A percentile compares a stretch with the other conserved stretches of the same genome.
Evolutionary conservation across 306 rosid species (phyloP).

Genomic region (Fragaria nilgerrensis): DNA sequence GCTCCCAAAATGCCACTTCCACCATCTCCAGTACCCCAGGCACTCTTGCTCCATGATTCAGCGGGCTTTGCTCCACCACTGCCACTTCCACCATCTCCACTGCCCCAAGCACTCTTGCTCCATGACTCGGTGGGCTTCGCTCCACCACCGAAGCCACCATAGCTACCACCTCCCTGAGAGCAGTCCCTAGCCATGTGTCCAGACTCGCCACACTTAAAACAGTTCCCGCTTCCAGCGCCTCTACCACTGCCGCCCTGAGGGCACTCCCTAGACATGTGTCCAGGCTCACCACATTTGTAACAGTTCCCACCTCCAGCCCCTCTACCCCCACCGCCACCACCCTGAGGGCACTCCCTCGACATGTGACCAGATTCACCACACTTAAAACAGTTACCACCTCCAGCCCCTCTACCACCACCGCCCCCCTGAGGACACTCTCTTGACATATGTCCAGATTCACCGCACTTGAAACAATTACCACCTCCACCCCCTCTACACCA

Average conservation of each 20-base stretch:
- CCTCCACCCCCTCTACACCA: background rate
- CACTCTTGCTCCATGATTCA: slow-evolving; percentile 6
- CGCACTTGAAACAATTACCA: background rate
- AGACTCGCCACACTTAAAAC: slow-evolving; percentile 1
- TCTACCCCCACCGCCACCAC: background rate
- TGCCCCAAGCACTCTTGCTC: slow-evolving; percentile 2
- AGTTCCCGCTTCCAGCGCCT: slow-evolving; percentile 4
- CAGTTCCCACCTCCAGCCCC: background rate
- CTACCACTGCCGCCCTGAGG: slow-evolving; percentile 7
- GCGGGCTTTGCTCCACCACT: background rate
- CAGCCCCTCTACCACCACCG: slow-evolving; percentile 34
- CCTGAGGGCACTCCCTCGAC: background rate
- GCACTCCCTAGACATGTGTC: slow-evolving; percentile 10
- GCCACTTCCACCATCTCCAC: background rate
- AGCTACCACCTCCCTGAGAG: slow-evolving; percentile 2
- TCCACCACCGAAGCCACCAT: background rate
- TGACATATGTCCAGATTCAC: background rate
- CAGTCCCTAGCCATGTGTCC: slow-evolving; percentile 16
- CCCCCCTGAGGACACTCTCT: slow-evolving; percentile 16
- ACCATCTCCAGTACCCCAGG: slow-evolving; percentile 39
- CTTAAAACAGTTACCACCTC: slow-evolving; percentile 10
- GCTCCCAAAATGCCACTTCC: background rate
- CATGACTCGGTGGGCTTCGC: background rate
- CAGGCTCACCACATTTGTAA: background rate
- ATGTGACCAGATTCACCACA: background rate